Evolutionary conservation across 78 protist genomes (phyloP).

Genomic region (Speleostelium caveatum): DNA sequence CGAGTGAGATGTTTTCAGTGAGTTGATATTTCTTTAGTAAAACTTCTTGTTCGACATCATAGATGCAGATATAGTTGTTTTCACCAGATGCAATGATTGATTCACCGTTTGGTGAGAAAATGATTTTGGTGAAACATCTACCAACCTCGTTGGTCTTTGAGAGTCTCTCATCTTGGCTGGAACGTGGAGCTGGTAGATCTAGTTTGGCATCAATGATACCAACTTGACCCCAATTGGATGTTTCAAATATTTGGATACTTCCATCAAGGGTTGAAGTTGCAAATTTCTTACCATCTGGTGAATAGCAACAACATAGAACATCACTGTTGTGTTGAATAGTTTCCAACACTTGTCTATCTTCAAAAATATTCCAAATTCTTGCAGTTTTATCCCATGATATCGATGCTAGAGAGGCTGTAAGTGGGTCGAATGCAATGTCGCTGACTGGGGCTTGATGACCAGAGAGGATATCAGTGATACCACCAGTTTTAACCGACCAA

Average conservation of each 20-base stretch:
- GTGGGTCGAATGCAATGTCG: slow-evolving; percentile 82
- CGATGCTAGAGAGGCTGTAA: slow-evolving; percentile 58
- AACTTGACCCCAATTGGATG: slow-evolving; percentile 56
- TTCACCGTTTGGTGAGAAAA: slow-evolving; percentile 90
- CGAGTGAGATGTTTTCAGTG: slow-evolving; percentile 70
- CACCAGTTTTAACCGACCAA: slow-evolving; percentile 94
- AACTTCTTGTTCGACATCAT: slow-evolving; percentile 68
- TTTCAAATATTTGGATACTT: slow-evolving; percentile 69
- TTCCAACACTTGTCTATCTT: slow-evolving; percentile 43
- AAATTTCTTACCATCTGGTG: slow-evolving; percentile 89
- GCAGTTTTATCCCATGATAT: slow-evolving; percentile 93
- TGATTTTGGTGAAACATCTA: slow-evolving; percentile 64
- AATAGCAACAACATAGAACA: slow-evolving; percentile 70
- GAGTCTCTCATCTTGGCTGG: slow-evolving; percentile 11
- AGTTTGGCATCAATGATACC: slow-evolving; percentile 85
- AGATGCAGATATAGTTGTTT: slow-evolving; percentile 91
- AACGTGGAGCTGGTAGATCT: slow-evolving; percentile 81
- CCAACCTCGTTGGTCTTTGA: slow-evolving; percentile 37
- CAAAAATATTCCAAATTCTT: slow-evolving; percentile 92
- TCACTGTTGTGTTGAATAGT: slow-evolving; percentile 75
- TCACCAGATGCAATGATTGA: slow-evolving; percentile 91
- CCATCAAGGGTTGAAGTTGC: slow-evolving; percentile 53
- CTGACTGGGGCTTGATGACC: slow-evolving; percentile 90
- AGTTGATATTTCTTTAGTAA: slow-evolving; percentile 77
- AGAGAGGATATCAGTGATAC: slow-evolving; percentile 90